phyloP scores from a whole-genome alignment of 2,329 filamentous ascomycete genomes.

The Clonostachys chloroleuca region DNA sequence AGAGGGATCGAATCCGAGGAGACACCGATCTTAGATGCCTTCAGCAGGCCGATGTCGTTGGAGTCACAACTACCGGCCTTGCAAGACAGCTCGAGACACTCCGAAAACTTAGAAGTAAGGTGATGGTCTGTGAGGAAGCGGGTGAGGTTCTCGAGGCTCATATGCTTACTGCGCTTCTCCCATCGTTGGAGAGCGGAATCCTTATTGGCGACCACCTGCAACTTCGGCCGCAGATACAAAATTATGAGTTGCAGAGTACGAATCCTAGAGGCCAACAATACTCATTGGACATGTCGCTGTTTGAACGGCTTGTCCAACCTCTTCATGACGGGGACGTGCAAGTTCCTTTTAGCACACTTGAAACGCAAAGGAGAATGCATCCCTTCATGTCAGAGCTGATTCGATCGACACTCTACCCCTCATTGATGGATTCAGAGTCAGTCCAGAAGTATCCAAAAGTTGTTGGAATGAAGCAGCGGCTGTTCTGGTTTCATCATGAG shows the following conservation, averaged over 20 bases:
- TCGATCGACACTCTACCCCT: slow-evolving; percentile 46
- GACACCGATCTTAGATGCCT: slow-evolving; percentile 30
- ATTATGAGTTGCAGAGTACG: slow-evolving; percentile 47
- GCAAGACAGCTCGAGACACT: slow-evolving; percentile 46
- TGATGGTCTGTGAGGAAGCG: slow-evolving; percentile 64
- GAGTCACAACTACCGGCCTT: slow-evolving; percentile 55
- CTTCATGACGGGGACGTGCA: background rate
- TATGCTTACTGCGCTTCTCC: slow-evolving; percentile 52
- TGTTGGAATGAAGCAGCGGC: slow-evolving; percentile 42
- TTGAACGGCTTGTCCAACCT: slow-evolving; percentile 44
- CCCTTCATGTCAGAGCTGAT: slow-evolving; percentile 58
- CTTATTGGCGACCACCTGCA: slow-evolving; percentile 62
- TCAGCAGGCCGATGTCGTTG: slow-evolving; percentile 40
- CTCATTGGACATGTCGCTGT: slow-evolving; percentile 54
- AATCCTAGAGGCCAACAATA: slow-evolving; percentile 41
- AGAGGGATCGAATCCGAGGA: slow-evolving; percentile 3
- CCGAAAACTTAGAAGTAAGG: slow-evolving; percentile 42
- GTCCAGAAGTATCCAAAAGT: slow-evolving; percentile 39
- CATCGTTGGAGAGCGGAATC: slow-evolving; percentile 55
- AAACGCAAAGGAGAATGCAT: slow-evolving; percentile 62
- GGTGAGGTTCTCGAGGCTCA: slow-evolving; percentile 65
- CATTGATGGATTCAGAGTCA: slow-evolving; percentile 42
- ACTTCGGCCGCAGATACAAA: slow-evolving; percentile 53
- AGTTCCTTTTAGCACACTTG: slow-evolving; percentile 30
- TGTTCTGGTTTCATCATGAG: slow-evolving; percentile 61